phyloP scores from a whole-genome alignment of 768 basidiomycete species.

The Rhodocollybia butyracea region DNA sequence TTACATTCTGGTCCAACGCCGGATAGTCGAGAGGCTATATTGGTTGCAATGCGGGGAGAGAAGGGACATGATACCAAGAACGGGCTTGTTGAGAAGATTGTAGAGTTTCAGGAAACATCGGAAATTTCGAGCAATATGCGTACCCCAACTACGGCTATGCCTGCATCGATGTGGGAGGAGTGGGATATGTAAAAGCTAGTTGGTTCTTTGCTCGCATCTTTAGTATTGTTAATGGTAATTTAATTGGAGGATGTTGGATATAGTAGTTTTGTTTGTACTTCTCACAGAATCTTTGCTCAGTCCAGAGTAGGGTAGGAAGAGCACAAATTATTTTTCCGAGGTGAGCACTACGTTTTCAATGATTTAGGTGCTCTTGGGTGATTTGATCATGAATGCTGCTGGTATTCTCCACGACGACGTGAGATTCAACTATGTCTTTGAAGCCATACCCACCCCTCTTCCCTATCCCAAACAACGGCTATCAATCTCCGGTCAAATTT shows the following conservation, averaged over 20 bases:
- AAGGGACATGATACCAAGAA: constrained; percentile 52
- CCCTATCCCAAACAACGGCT: too few relatives aligned
- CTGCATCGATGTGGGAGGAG: constrained; percentile 58
- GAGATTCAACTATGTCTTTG: neutral
- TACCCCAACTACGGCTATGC: constrained; percentile 21
- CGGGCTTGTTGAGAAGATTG: constrained; percentile 58
- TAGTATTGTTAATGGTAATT: neutral
- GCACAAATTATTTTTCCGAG: too few relatives aligned
- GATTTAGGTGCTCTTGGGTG: neutral
- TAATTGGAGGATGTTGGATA: too few relatives aligned
- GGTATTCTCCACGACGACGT: neutral
- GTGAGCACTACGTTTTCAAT: too few relatives aligned
- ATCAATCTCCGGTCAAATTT: neutral
- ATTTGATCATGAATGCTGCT: neutral
- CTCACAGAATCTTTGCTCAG: too few relatives aligned
- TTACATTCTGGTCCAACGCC: constrained; percentile 42
- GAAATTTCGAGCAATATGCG: constrained; percentile 42
- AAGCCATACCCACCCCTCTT: neutral
- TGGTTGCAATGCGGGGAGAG: constrained; percentile 62
- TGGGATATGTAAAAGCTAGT: constrained; percentile 56
- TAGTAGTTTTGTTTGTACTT: too few relatives aligned
- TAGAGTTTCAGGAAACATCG: constrained; percentile 67
- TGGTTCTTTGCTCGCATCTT: neutral
- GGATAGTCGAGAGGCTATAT: constrained; percentile 39
- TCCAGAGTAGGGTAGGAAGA: too few relatives aligned